A percentile compares a stretch with the other conserved stretches of the same genome.
Conservation (phyloP, 1,139 yeast genomes). For the Yamadazyma kanchanaburiensis region DNA sequence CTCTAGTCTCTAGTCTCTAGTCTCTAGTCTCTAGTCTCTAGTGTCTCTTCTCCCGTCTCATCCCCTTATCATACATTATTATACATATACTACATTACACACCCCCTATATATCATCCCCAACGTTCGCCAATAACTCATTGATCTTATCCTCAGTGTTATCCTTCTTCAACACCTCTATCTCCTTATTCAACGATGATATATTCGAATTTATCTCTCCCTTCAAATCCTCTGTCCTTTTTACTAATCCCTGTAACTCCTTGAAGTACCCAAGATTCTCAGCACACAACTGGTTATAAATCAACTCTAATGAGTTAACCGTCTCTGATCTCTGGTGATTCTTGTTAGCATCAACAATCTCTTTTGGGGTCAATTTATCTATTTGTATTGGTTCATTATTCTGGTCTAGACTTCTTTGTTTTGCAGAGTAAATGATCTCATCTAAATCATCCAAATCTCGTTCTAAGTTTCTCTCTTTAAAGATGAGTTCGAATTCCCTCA, state of each 20-base stretch:
- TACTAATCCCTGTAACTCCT: constrained; percentile 21
- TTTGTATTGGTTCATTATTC: constrained; percentile 8
- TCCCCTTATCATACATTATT: background rate
- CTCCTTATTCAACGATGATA: constrained; percentile 25
- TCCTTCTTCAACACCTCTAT: constrained; percentile 24
- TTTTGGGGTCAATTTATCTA: constrained; percentile 30
- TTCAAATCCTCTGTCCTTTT: constrained; percentile 21
- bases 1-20: too few relatives aligned
- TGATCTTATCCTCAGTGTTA: constrained; percentile 18
- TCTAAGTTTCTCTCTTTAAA: constrained; percentile 61
- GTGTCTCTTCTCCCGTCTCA: background rate
- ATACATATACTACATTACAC: constrained; percentile 4
- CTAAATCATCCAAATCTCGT: constrained; percentile 59
- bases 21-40: too few relatives aligned
- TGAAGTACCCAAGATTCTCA: constrained; percentile 32
- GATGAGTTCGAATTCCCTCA: constrained; percentile 63
- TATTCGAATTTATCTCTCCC: constrained; percentile 19
- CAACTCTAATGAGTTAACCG: constrained; percentile 29
- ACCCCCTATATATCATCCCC: constrained; percentile 9
- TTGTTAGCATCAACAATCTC: constrained; percentile 35
- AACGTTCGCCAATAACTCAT: constrained; percentile 21
- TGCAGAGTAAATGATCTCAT: constrained; percentile 60
- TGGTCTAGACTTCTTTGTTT: constrained; percentile 20
- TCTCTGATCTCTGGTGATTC: constrained; percentile 19
- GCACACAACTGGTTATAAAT: constrained; percentile 34